phyloP scores from a whole-genome alignment of 2,329 filamentous ascomycete genomes.

The Pseudocercospora vitis region DNA sequence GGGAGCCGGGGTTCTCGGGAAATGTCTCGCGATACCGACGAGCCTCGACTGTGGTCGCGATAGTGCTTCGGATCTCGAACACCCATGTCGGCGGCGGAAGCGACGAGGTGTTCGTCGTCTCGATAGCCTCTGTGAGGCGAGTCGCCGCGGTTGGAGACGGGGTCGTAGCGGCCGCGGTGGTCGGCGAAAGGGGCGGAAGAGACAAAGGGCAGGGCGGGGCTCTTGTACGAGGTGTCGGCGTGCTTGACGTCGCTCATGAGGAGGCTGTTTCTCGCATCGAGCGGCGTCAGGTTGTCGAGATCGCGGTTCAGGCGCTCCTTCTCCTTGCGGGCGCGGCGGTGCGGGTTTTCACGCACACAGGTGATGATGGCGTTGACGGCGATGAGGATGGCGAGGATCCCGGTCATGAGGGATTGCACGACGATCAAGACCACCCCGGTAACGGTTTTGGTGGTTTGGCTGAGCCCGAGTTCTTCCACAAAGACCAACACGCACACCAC shows the following conservation, averaged over 20 bases:
- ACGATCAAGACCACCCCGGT: constrained; percentile 90
- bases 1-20: constrained; percentile 34
- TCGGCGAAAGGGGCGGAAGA: constrained; percentile 34
- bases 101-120: constrained; percentile 34
- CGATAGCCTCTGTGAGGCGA: constrained; percentile 13
- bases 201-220: constrained; percentile 32
- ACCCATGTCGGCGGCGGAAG: constrained; percentile 37
- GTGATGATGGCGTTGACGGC: constrained; percentile 82
- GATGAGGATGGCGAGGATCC: constrained; percentile 80
- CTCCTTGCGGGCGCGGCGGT: constrained; percentile 84
- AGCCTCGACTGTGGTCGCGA: constrained; percentile 19
- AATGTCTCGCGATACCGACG: constrained; percentile 12
- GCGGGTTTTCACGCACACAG: constrained; percentile 84
- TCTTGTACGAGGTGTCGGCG: constrained; percentile 36
- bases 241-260: constrained; percentile 65
- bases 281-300: constrained; percentile 77
- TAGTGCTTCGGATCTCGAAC: constrained; percentile 17
- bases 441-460: constrained; percentile 89
- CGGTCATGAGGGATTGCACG: constrained; percentile 84
- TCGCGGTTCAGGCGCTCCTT: constrained; percentile 78
- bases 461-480: constrained; percentile 86
- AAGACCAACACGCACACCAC: constrained; percentile 88
- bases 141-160: constrained; percentile 32
- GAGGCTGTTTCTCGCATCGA: constrained; percentile 83
- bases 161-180: constrained; percentile 36